phyloP scores from a whole-genome alignment of 805 yeast species.

The Zygoascus bituminiphila region DNA sequence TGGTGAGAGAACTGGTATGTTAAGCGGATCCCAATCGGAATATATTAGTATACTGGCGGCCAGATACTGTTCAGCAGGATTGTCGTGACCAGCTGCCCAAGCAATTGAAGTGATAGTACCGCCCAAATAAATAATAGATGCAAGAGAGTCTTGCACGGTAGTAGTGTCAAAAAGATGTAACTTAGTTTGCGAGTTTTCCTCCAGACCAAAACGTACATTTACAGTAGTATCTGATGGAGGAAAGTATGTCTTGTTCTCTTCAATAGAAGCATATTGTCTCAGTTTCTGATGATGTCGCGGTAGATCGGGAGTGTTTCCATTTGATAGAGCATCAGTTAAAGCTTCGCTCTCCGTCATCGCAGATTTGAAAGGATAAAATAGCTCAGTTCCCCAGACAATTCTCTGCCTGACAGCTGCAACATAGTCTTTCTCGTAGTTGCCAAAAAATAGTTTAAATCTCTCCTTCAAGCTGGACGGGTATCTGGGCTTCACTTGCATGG shows the following conservation, averaged over 20 bases:
- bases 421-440: slow-evolving; percentile 39
- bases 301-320: background rate
- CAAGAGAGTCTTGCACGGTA: slow-evolving; percentile 12
- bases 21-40: slow-evolving; percentile 24
- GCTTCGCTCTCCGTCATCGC: slow-evolving; percentile 1
- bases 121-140: slow-evolving; percentile 41
- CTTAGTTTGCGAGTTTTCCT: background rate
- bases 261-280: background rate
- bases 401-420: slow-evolving; percentile 38
- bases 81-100: slow-evolving; percentile 36
- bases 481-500: slow-evolving; percentile 1
- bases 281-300: background rate
- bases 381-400: slow-evolving; percentile 40
- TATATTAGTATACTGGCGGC: slow-evolving; percentile 44
- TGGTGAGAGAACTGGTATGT: slow-evolving; percentile 30
- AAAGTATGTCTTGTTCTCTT: background rate
- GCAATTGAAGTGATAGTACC: slow-evolving; percentile 44
- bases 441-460: slow-evolving; percentile 39
- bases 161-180: background rate
- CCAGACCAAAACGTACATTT: background rate
- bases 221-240: background rate
- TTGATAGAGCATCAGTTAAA: background rate
- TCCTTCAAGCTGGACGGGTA: slow-evolving; percentile 29
- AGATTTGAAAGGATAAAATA: slow-evolving; percentile 35
- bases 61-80: slow-evolving; percentile 32